Percentiles rank a stretch among this genome's conserved stretches.
These are phyloP conservation scores for Hypoxylon sp. DNA, from an alignment of 2,329 filamentous ascomycete genomes.

Conservation along the genomic window DNA sequence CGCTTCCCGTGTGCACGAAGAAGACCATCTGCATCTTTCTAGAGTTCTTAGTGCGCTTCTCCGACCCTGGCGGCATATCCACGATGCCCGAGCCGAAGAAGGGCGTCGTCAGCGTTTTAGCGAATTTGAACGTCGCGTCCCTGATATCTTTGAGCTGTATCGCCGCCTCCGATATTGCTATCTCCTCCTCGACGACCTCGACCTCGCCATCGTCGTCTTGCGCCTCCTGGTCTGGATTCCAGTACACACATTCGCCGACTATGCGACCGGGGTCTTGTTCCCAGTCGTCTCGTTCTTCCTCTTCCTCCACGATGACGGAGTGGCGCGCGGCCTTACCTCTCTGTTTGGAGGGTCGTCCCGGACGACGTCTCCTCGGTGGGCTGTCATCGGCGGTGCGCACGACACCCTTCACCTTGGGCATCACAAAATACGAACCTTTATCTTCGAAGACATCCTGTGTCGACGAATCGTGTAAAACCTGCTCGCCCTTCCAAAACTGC, in stretches of 20 bases:
- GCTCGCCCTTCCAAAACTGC: slow-evolving; percentile 89
- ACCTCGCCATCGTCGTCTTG: slow-evolving; percentile 69
- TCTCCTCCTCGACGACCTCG: slow-evolving; percentile 67
- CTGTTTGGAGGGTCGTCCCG: slow-evolving; percentile 50
- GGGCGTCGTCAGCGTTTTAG: slow-evolving; percentile 85
- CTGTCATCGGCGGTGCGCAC: slow-evolving; percentile 77
- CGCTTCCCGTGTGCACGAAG: slow-evolving; percentile 87
- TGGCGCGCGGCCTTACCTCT: slow-evolving; percentile 13
- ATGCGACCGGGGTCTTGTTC: slow-evolving; percentile 77
- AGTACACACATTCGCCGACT: slow-evolving; percentile 73
- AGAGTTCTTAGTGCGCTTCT: slow-evolving; percentile 92
- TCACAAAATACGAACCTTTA: slow-evolving; percentile 66
- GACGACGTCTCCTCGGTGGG: slow-evolving; percentile 46
- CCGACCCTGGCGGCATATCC: slow-evolving; percentile 84
- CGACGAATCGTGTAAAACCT: slow-evolving; percentile 76
- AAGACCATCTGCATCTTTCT: slow-evolving; percentile 98
- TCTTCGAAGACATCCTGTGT: slow-evolving; percentile 64
- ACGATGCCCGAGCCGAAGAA: slow-evolving; percentile 94
- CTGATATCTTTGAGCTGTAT: slow-evolving; percentile 72
- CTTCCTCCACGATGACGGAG: slow-evolving; percentile 61
- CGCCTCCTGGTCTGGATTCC: slow-evolving; percentile 71
- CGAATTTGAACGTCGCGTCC: slow-evolving; percentile 84
- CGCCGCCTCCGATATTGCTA: slow-evolving; percentile 69
- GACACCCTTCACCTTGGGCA: slow-evolving; percentile 82
- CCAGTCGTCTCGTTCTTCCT: slow-evolving; percentile 76